Evolutionary conservation across 2,329 filamentous ascomycete species (phyloP).

Genomic region (Diaporthe amygdali): DNA sequence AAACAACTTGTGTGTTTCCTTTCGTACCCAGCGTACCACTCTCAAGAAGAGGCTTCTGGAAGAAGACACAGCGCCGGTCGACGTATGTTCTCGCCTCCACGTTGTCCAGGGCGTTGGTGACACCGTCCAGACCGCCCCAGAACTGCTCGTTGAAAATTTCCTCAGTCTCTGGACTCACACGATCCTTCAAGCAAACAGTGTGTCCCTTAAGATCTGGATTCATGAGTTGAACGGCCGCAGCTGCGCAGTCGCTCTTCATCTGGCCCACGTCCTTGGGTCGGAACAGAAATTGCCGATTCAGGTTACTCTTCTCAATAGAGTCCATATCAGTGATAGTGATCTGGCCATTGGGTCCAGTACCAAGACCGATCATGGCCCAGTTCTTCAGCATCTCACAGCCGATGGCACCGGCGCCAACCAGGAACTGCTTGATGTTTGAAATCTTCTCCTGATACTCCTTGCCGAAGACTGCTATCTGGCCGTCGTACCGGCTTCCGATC

Average conservation of each 20-base stretch:
- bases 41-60: constrained; percentile 94
- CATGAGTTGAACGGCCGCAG: constrained; percentile 89
- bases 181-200: constrained; percentile 84
- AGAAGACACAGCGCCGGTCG: constrained; percentile 95
- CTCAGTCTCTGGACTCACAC: constrained; percentile 91
- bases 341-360: constrained; percentile 83
- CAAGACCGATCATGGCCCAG: constrained; percentile 98
- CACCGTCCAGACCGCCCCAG: constrained; percentile 85
- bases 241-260: constrained; percentile 95
- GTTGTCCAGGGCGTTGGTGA: constrained; percentile 97
- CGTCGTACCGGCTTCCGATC: constrained; percentile 85
- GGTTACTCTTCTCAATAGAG: constrained; percentile 97
- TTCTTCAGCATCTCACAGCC: constrained; percentile 99
- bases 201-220: constrained; percentile 90
- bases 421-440: constrained; percentile 86
- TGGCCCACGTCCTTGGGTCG: constrained; percentile 90
- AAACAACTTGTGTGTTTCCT: constrained; percentile 95
- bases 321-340: constrained; percentile 98
- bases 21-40: constrained; percentile 98
- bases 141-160: constrained; percentile 93
- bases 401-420: constrained; percentile 95
- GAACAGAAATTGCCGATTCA: constrained; percentile 98
- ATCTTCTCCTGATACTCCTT: constrained; percentile 94
- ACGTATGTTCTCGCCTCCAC: constrained; percentile 97
- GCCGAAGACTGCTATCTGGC: constrained; percentile 96